Base-by-base conservation (phyloP, 768 basidiomycete genomes). In the Coprinopsis strossmayeri region DNA sequence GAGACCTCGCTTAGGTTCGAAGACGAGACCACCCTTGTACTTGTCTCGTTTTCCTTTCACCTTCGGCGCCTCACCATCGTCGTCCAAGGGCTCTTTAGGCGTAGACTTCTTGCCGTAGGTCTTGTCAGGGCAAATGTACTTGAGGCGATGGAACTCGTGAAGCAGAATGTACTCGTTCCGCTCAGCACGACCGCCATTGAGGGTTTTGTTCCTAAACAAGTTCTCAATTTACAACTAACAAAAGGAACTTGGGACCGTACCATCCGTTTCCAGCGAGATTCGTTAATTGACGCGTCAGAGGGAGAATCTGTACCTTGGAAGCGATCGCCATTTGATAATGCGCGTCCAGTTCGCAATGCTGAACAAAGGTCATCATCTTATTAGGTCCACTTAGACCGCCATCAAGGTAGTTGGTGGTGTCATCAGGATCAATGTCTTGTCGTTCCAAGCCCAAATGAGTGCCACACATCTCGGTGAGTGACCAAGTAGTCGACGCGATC, bases 91-190 rank as follows among this genome's bases (percentile, higher is more conserved):
- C 2, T 69, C 65, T 5, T 69, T 72, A 7, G 71, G 68, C 4
- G 65, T 71, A 2, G 71, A 65, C 63, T 86, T 91, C 70, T 91
- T 90, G 32, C 86, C 86, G 67, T 79, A 93, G 1, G 76, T 74
- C 65, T 98, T 98, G 72, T 99, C 96, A 1, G 96, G 96, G 55
- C 92, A 91, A 55, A 99, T 82, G 60, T 94, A 97, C 64, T 97
- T 97, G 37, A 93, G 77, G 12, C 85, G 79, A 62, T 99, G 93
- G 69, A 99, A 99, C 63, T 98, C 94, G 63, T 99, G 96, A 15
- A 99, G 74, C 35, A 99, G 69, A 79, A 99, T 97, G 72, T 94
- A 99, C 65, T 98, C 96, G 64, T 98, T 99, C 23, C 96, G 91
- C 60, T 98, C 96, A 0, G 96, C 96, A 46, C 96, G 91, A 57